Conservation (phyloP, 441 rosid genomes). For the Erysimum cheiri region DNA sequence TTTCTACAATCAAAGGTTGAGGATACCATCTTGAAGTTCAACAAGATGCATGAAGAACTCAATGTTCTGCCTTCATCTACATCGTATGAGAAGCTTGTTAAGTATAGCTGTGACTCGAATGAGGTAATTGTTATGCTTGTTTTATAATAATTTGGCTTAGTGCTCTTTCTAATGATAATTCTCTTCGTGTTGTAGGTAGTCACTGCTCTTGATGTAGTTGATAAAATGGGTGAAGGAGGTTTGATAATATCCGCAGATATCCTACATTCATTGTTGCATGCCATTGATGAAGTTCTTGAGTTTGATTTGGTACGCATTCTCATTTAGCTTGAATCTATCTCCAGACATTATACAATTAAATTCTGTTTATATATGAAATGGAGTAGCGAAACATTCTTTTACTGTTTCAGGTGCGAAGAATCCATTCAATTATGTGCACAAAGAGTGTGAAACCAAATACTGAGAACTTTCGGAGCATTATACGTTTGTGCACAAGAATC, state of each 20-base stretch:
- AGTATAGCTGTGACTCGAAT: conserved; percentile 52
- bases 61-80: conserved; percentile 58
- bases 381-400: neutral
- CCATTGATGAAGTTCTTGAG: conserved; percentile 62
- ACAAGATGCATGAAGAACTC: conserved; percentile 58
- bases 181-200: conserved; percentile 60
- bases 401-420: conserved; percentile 63
- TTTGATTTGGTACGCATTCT: conserved; percentile 60
- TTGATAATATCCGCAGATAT: conserved; percentile 52
- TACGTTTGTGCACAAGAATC: conserved; percentile 67
- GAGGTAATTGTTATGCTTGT: conserved; percentile 54
- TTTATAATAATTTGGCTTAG: conserved; percentile 9
- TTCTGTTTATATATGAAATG: conserved; percentile 7
- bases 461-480: conserved; percentile 74
- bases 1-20: conserved; percentile 70
- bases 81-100: conserved; percentile 66
- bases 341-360: neutral
- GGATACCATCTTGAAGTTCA: conserved; percentile 60
- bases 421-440: conserved; percentile 60
- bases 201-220: conserved; percentile 69
- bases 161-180: conserved; percentile 30
- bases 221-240: conserved; percentile 64
- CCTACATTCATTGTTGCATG: conserved; percentile 57
- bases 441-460: conserved; percentile 61
- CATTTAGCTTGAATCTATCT: conserved; percentile 13